phyloP scores from a whole-genome alignment of 495 filamentous ascomycete genomes.

The Aspergillus olivimuriae region DNA sequence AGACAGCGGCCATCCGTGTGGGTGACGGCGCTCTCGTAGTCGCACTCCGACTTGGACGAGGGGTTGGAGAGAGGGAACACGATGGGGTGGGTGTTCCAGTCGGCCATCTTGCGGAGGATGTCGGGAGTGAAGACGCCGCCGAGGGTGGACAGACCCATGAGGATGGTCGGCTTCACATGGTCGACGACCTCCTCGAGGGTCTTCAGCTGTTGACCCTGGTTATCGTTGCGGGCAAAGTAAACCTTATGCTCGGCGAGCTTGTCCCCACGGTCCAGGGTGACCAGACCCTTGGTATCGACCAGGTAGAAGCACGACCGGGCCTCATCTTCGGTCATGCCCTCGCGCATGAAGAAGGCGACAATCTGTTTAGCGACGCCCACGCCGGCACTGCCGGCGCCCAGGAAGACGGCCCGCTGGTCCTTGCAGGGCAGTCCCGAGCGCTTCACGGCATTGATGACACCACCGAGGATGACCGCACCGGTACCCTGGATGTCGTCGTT shows the following conservation, averaged over 20 bases:
- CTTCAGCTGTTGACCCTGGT: conserved; percentile 84
- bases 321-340: conserved; percentile 86
- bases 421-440: conserved; percentile 78
- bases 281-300: conserved; percentile 93
- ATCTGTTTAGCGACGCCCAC: conserved; percentile 97
- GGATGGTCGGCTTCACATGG: conserved; percentile 86
- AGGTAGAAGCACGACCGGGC: conserved; percentile 92
- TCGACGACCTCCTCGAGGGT: conserved; percentile 89
- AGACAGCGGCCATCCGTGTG: conserved; percentile 85
- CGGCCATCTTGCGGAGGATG: conserved; percentile 76
- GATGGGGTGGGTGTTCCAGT: conserved; percentile 74
- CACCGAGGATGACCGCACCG: conserved; percentile 87
- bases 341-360: conserved; percentile 88
- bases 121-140: conserved; percentile 90
- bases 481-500: conserved; percentile 99
- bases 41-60: conserved; percentile 92
- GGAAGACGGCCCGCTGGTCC: conserved; percentile 91
- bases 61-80: conserved; percentile 95
- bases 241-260: conserved; percentile 94
- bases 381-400: conserved; percentile 91
- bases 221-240: conserved; percentile 91
- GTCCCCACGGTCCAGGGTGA: conserved; percentile 90
- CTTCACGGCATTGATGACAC: conserved; percentile 92
- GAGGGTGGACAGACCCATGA: conserved; percentile 91
- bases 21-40: conserved; percentile 82